Conservation (phyloP, 257 asterid genomes). For the Penstemon eatonii region DNA sequence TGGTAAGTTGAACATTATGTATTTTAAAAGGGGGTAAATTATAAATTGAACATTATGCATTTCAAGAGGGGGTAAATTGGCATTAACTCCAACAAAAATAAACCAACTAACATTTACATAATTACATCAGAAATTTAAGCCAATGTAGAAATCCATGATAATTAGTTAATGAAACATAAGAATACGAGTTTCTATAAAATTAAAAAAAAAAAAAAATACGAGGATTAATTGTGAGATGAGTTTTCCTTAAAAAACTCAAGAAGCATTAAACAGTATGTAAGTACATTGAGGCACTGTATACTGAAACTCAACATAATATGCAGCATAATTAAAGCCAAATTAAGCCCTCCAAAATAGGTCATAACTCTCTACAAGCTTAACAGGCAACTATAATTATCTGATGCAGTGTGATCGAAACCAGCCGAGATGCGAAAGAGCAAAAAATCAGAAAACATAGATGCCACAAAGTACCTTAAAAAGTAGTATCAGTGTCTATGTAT, state of each 20-base stretch:
- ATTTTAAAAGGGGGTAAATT: too few species aligned
- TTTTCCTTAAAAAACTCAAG: slow-evolving; percentile 24
- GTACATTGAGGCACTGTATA: slow-evolving; percentile 37
- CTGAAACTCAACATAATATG: slow-evolving; percentile 34
- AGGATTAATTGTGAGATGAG: slow-evolving; percentile 8
- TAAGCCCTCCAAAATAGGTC: slow-evolving; percentile 47
- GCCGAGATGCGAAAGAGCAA: slow-evolving; percentile 29
- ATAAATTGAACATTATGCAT: too few species aligned
- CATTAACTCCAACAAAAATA: neutral
- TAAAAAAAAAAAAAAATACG: neutral
- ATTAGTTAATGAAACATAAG: neutral
- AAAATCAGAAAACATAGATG: slow-evolving; percentile 38
- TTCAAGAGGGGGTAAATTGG: too few species aligned
- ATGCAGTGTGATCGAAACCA: slow-evolving; percentile 32
- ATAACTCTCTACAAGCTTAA: slow-evolving; percentile 50
- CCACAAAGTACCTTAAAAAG: slow-evolving; percentile 39
- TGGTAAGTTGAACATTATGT: too few species aligned
- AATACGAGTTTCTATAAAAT: neutral
- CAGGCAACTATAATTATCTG: slow-evolving; percentile 39
- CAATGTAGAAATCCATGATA: neutral
- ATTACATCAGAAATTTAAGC: neutral
- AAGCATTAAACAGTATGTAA: slow-evolving; percentile 29
- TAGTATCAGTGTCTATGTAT: slow-evolving; percentile 48
- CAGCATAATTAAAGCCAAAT: slow-evolving; percentile 42
- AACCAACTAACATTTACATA: neutral